Percentiles rank a stretch among this genome's conserved stretches.
phyloP scores from a whole-genome alignment of 163 green algal genomes.

The Chlorella variabilis region DNA sequence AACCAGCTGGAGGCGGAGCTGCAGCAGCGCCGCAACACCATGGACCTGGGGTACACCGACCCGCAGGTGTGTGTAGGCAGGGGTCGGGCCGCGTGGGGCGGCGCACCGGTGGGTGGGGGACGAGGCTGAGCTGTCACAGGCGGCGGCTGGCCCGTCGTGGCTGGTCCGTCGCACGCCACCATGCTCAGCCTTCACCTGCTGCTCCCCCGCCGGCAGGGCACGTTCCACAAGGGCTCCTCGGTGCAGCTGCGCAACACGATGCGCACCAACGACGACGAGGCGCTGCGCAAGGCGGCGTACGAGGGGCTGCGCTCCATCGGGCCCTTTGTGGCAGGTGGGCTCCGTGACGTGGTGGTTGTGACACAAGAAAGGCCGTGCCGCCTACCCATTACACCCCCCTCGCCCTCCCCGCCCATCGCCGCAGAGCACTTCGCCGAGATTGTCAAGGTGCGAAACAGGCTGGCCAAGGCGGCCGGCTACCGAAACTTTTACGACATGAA shows the following conservation, averaged over 20 bases:
- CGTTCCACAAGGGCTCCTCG: slow-evolving; percentile 54
- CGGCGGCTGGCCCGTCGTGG: too few species aligned
- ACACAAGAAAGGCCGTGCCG: too few species aligned
- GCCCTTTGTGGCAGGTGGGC: slow-evolving; percentile 36
- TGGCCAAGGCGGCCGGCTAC: slow-evolving; percentile 70
- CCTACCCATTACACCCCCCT: too few species aligned
- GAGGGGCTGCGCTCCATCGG: slow-evolving; percentile 74
- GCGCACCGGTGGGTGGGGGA: background rate
- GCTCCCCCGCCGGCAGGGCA: background rate
- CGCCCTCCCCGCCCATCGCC: background rate
- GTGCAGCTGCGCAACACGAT: slow-evolving; percentile 84
- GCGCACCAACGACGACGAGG: slow-evolving; percentile 67
- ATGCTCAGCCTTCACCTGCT: background rate
- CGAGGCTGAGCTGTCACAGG: too few species aligned
- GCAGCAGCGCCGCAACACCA: slow-evolving; percentile 54
- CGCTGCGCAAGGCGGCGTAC: slow-evolving; percentile 70
- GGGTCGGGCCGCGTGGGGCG: background rate
- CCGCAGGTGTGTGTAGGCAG: background rate
- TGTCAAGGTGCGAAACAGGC: slow-evolving; percentile 81
- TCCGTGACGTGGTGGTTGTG: background rate
- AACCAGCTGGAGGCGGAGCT: slow-evolving; percentile 78
- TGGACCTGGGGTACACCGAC: slow-evolving; percentile 71
- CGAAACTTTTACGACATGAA: slow-evolving; percentile 87
- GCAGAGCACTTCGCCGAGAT: slow-evolving; percentile 73
- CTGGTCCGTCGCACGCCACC: background rate